Percentiles rank a stretch among this genome's conserved stretches.
Conservation (phyloP, 108 stramenopile species). For the Mayamaea pseudoterrestris region DNA sequence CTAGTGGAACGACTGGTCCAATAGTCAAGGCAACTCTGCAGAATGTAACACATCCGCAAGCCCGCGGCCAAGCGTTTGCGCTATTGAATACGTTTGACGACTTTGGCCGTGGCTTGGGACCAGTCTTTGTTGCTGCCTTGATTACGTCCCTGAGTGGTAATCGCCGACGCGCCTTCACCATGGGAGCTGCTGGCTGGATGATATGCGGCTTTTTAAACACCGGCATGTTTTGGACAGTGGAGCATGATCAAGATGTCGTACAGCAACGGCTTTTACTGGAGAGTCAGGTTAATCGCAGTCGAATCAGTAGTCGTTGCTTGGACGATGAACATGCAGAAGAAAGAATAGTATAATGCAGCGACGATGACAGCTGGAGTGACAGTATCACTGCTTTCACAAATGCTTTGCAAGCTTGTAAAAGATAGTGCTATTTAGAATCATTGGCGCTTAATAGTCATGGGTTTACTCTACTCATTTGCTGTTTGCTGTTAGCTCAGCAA, state of each 20-base stretch:
- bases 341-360: no score
- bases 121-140: slow-evolving; percentile 59
- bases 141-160: slow-evolving; percentile 47
- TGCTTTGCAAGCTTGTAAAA: no score
- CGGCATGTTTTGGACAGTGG: slow-evolving; percentile 50
- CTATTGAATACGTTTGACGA: slow-evolving; percentile 73
- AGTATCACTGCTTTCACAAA: no score
- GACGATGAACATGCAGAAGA: no score
- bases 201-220: slow-evolving; percentile 62
- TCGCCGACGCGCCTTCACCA: slow-evolving; percentile 52
- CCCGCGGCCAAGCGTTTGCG: slow-evolving; percentile 71
- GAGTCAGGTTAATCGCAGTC: no score
- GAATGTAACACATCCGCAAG: slow-evolving; percentile 67
- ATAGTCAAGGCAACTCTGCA: slow-evolving; percentile 68
- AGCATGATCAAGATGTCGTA: slow-evolving; percentile 40
- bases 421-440: no score
- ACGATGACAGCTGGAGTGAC: no score
- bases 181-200: slow-evolving; percentile 61
- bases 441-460: no score
- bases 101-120: slow-evolving; percentile 79
- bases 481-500: no score
- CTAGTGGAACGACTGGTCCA: slow-evolving; percentile 57
- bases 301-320: no score
- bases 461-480: no score
- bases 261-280: no score